Evolutionary conservation across 2,329 filamentous ascomycete genomes (phyloP).

Genomic region (Sarocladium oryzae): DNA sequence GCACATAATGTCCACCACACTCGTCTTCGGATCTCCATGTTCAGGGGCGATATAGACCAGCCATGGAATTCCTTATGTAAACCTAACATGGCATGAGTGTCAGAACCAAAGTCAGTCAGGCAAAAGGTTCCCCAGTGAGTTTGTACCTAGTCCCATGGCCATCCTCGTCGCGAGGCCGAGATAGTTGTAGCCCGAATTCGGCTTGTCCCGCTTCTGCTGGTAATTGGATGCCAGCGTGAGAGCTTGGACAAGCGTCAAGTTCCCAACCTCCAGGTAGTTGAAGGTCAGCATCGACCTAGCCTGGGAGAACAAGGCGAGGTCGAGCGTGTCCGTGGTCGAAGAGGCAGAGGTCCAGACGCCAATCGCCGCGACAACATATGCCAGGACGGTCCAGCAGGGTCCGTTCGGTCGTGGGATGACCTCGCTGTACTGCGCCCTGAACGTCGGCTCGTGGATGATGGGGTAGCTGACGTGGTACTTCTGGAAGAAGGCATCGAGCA

Average conservation of each 20-base stretch:
- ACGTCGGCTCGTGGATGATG: slow-evolving; percentile 39
- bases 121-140: too few species aligned
- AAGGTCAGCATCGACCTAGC: slow-evolving; percentile 30
- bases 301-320: slow-evolving; percentile 22
- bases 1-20: slow-evolving; percentile 34
- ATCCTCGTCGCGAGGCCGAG: slow-evolving; percentile 43
- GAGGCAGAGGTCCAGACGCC: slow-evolving; percentile 26
- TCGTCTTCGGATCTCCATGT: slow-evolving; percentile 28
- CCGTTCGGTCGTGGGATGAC: slow-evolving; percentile 26
- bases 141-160: slow-evolving; percentile 41
- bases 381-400: slow-evolving; percentile 23
- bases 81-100: too few species aligned
- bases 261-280: slow-evolving; percentile 37
- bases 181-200: slow-evolving; percentile 46
- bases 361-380: slow-evolving; percentile 30
- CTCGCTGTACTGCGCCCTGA: slow-evolving; percentile 30
- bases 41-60: slow-evolving; percentile 24
- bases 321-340: slow-evolving; percentile 16
- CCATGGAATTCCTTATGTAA: slow-evolving; percentile 39
- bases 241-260: slow-evolving; percentile 37
- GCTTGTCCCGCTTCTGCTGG: slow-evolving; percentile 42
- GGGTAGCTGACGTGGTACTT: slow-evolving; percentile 40
- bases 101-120: too few species aligned
- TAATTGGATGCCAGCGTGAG: slow-evolving; percentile 40
- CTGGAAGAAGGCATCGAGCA: slow-evolving; percentile 36